Evolutionary conservation across 768 basidiomycete genomes (phyloP).

Genomic region (Punctularia strigosozonata): DNA sequence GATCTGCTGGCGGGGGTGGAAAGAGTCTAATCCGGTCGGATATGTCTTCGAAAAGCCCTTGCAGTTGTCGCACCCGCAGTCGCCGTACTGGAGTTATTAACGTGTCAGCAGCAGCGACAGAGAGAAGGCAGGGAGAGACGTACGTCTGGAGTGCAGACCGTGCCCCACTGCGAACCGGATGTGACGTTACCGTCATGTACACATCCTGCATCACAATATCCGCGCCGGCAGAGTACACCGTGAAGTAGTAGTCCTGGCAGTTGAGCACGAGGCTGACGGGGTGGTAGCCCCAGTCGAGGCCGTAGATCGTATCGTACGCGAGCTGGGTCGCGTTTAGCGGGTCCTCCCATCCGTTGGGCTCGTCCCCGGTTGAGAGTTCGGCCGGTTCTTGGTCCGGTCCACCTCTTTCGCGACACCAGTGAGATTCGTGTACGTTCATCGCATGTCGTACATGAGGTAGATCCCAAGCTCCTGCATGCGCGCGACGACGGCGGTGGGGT

Average conservation of each 20-base stretch:
- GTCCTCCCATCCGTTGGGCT: constrained; percentile 47
- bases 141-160: constrained; percentile 48
- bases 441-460: constrained; percentile 82
- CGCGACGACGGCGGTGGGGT: too few relatives aligned
- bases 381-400: constrained; percentile 49
- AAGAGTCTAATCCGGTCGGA: constrained; percentile 56
- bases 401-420: constrained; percentile 58
- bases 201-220: constrained; percentile 66
- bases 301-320: constrained; percentile 34
- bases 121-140: too few relatives aligned
- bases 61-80: constrained; percentile 69
- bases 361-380: constrained; percentile 61
- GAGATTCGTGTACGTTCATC: constrained; percentile 54
- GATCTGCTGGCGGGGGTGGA: constrained; percentile 41
- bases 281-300: constrained; percentile 46
- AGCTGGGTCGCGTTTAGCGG: constrained; percentile 45
- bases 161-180: constrained; percentile 48
- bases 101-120: too few relatives aligned
- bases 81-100: too few relatives aligned
- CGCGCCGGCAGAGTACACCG: constrained; percentile 44
- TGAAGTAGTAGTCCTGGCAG: constrained; percentile 52
- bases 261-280: constrained; percentile 45
- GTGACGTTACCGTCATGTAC: constrained; percentile 47
- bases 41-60: constrained; percentile 58
- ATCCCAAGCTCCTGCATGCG: constrained; percentile 58